Base-by-base conservation (phyloP, 495 filamentous ascomycete species). In the Tuber microsphaerosporum region DNA sequence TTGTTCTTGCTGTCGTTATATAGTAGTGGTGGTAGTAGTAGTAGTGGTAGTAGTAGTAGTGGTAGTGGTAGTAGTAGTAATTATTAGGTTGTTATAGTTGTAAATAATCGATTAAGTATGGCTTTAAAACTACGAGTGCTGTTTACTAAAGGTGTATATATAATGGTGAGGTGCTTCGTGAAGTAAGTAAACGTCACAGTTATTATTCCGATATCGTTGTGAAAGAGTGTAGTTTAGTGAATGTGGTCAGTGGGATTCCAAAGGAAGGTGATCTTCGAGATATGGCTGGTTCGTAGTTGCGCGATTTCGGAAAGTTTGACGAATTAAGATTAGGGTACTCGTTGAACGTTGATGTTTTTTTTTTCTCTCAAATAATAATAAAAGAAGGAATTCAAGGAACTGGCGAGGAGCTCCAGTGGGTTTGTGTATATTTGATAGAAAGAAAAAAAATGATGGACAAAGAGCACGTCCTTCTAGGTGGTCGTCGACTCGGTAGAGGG, bases 371-470 rank as follows among this genome's bases (percentile, higher is more conserved):
- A 73, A 41, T 26, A 31, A 41, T 26, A 31, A 65, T 31, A 26
- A 83, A 83, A 75, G 81, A 83, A 82, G 75, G 81, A 83, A 83
- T 83, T 83, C 81, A 83, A 83, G 81, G 76, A 81, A 75, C 81
- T 73, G 34, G 48, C 34, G 73, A 74, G 76, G 77, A 79, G 81
- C 56, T 81, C 81, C 81, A 83, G 81, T 83, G 81, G 81, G 81
- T 83, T 73, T 79, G 78, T 79, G 56, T 65, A 65, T 34, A 34
- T 65, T 14, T 65, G 56, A 31, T 65, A 65, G 56, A 61, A 48
- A 20, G 17, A 65, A 34, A 65, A 65, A 65, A 17, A 34, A 14
- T n/a, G 34, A 16, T 31, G 56, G 56, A 65, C 56, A 65, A 34
- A 65, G 56, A 65, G 56, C 14, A 65, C 56, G 56, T 65, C 26